These are phyloP conservation scores for Fusarium begoniae DNA, from an alignment of 2,329 filamentous ascomycete species.

Conservation along the genomic window DNA sequence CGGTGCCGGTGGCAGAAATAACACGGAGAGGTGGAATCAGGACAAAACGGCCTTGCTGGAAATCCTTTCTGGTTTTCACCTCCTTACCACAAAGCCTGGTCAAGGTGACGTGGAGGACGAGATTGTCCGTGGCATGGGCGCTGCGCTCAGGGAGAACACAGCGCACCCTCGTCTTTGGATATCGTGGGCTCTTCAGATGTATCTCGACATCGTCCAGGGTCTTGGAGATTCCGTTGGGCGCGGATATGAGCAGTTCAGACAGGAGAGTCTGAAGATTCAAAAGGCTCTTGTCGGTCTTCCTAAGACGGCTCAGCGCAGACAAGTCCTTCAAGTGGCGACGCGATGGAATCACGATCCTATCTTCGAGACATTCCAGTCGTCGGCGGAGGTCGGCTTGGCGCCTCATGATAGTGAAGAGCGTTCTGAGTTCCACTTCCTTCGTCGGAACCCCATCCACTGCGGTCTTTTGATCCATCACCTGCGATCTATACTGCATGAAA, in stretches of 20 bases:
- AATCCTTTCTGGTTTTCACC: constrained; percentile 14
- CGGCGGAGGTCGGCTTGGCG: too few relatives aligned
- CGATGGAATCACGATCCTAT: constrained; percentile 30
- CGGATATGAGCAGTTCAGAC: constrained; percentile 1
- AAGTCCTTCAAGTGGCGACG: constrained; percentile 6
- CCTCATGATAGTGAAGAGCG: too few relatives aligned
- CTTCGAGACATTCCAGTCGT: background rate
- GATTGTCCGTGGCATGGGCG: constrained; percentile 15
- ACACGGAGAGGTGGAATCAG: constrained; percentile 10
- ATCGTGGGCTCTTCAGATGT: constrained; percentile 25
- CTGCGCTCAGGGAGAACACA: background rate
- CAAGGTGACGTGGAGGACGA: constrained; percentile 31
- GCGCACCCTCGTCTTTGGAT: constrained; percentile 19
- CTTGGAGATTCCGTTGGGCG: background rate
- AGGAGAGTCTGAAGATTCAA: constrained; percentile 28
- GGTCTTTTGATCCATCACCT: constrained; percentile 32
- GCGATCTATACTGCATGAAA: constrained; percentile 19
- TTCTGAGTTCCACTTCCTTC: constrained; percentile 26
- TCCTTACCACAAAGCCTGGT: background rate
- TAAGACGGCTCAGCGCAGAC: background rate
- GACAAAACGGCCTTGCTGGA: constrained; percentile 24
- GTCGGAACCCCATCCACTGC: constrained; percentile 34
- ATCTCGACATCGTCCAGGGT: constrained; percentile 30
- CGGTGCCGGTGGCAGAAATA: background rate
- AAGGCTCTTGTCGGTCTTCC: constrained; percentile 24